Evolutionary conservation across 2,329 filamentous ascomycete species (phyloP).

Genomic region (Scedosporium aurantiacum): DNA sequence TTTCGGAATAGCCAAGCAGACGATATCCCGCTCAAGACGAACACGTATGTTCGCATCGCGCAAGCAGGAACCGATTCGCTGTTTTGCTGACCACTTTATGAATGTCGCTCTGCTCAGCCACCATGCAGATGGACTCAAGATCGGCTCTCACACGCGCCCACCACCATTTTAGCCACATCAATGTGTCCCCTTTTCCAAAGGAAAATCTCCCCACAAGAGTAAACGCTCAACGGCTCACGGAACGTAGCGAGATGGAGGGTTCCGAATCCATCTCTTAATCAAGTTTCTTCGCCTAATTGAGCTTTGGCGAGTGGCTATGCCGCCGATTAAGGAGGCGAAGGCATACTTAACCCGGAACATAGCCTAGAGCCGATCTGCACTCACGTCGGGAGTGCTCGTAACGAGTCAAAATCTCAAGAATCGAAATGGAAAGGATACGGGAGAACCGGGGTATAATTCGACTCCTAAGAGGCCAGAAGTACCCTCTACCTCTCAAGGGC

Average conservation of each 20-base stretch:
- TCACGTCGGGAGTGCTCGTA: background rate
- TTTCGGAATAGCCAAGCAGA: too few relatives aligned
- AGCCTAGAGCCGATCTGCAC: background rate
- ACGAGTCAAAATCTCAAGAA: background rate
- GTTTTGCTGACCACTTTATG: too few relatives aligned
- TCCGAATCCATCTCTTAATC: background rate
- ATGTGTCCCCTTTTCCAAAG: too few relatives aligned
- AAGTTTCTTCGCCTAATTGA: background rate
- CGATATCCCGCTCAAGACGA: too few relatives aligned
- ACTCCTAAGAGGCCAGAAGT: background rate
- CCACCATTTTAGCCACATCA: too few relatives aligned
- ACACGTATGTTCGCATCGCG: too few relatives aligned
- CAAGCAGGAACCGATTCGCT: too few relatives aligned
- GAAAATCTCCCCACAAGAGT: too few relatives aligned
- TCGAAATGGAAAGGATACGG: background rate
- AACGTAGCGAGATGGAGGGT: background rate
- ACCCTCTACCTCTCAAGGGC: background rate
- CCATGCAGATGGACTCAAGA: too few relatives aligned
- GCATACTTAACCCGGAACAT: background rate
- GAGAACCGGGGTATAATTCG: background rate
- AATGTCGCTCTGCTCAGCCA: too few relatives aligned
- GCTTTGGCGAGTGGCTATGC: background rate
- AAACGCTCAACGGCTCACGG: background rate
- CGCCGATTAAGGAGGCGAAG: background rate
- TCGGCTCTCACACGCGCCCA: too few relatives aligned